These are phyloP conservation scores for Mycena alexandri DNA, from an alignment of 768 basidiomycete species.

Conservation along the genomic window DNA sequence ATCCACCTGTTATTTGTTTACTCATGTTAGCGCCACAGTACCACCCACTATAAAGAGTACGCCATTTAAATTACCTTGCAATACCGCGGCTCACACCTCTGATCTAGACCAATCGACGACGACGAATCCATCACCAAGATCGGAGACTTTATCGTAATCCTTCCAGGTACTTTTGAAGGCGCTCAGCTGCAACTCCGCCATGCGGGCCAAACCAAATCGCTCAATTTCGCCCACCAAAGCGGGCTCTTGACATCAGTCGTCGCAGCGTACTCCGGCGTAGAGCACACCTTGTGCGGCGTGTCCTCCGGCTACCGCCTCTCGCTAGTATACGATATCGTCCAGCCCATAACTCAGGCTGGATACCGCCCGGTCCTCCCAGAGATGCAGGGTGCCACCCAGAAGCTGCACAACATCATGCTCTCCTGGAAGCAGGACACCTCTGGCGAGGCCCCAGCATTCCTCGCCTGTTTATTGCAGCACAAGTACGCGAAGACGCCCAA, in stretches of 20 bases:
- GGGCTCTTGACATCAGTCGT: conserved; percentile 28
- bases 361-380: conserved; percentile 32
- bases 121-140: conserved; percentile 30
- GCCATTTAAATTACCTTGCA: background rate
- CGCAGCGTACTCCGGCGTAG: conserved; percentile 36
- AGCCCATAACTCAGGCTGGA: conserved; percentile 19
- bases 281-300: conserved; percentile 25
- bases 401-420: conserved; percentile 30
- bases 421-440: conserved; percentile 34
- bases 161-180: conserved; percentile 33
- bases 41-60: conserved; percentile 27
- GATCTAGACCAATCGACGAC: conserved; percentile 20
- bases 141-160: conserved; percentile 32
- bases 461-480: conserved; percentile 33
- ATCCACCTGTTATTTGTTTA: too few species aligned
- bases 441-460: conserved; percentile 20
- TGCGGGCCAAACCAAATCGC: conserved; percentile 16
- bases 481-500: conserved; percentile 13
- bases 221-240: conserved; percentile 30
- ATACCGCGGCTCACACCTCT: background rate
- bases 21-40: background rate
- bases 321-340: conserved; percentile 32
- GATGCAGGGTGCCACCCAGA: conserved; percentile 30
- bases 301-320: conserved; percentile 32
- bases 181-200: conserved; percentile 33